Percentiles rank a stretch among this genome's conserved stretches.
These are phyloP conservation scores for Mycena galericulata DNA, from an alignment of 768 basidiomycete genomes.

Conservation along the genomic window DNA sequence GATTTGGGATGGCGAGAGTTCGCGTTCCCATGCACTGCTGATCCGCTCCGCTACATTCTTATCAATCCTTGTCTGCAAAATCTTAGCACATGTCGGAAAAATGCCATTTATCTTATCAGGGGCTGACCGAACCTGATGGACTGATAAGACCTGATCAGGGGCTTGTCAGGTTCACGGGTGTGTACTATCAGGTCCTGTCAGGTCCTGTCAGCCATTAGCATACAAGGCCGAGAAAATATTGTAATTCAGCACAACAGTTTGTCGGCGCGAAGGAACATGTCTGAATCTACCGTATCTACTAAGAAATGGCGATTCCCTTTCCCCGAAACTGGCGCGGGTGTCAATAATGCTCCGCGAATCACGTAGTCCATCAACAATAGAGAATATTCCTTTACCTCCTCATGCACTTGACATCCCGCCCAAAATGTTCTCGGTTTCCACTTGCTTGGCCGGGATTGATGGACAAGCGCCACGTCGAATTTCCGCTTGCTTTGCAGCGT, in stretches of 20 bases:
- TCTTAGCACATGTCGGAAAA: neutral
- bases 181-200: too few species aligned
- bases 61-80: neutral
- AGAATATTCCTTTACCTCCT: neutral
- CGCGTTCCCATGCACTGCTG: neutral
- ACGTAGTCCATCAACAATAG: neutral
- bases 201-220: too few species aligned
- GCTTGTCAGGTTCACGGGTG: too few species aligned
- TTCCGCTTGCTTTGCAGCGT: neutral
- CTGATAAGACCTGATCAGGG: too few species aligned
- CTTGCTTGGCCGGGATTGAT: neutral
- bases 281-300: neutral
- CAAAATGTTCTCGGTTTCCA: constrained; percentile 4
- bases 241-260: too few species aligned
- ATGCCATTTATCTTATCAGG: too few species aligned
- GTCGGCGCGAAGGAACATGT: neutral
- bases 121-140: too few species aligned
- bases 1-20: neutral
- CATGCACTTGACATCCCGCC: neutral
- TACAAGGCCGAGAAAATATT: too few species aligned
- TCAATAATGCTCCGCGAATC: neutral
- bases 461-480: neutral
- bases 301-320: neutral
- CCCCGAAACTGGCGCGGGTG: neutral
- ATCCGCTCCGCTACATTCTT: neutral